These are phyloP conservation scores for Euclidium syriacum DNA, from an alignment of 345 rosid species.

Conservation along the genomic window DNA sequence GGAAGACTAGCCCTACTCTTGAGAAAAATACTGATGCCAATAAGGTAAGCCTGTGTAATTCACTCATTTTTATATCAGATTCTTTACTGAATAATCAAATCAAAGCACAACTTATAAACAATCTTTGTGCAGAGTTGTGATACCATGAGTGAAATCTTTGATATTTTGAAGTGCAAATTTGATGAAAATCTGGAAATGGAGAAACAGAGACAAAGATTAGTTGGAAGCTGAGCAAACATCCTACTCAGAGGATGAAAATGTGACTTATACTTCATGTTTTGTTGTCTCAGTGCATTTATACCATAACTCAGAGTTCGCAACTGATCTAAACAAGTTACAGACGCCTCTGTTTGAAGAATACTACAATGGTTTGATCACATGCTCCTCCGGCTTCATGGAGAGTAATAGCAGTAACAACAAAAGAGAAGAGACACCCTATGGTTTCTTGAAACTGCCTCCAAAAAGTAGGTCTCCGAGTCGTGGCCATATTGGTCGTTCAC, in stretches of 20 bases:
- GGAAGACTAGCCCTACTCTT: conserved; percentile 22
- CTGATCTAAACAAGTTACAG: conserved; percentile 85
- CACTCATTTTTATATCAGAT: neutral
- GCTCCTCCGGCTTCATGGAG: conserved; percentile 51
- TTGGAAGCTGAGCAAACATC: conserved; percentile 30
- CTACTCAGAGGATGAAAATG: conserved; percentile 70
- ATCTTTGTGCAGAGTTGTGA: conserved; percentile 37
- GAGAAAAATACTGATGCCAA: conserved; percentile 29
- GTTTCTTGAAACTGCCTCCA: conserved; percentile 84
- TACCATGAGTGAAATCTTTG: conserved; percentile 44
- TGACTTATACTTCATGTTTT: conserved; percentile 4
- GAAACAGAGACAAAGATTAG: conserved; percentile 17
- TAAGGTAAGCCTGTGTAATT: conserved; percentile 34
- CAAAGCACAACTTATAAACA: neutral
- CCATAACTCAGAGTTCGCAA: neutral
- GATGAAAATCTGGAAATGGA: conserved; percentile 35
- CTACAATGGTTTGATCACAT: conserved; percentile 61
- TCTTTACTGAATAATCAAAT: neutral
- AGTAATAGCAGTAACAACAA: conserved; percentile 17
- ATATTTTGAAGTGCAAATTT: conserved; percentile 41
- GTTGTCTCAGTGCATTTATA: neutral
- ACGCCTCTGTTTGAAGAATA: conserved; percentile 88
- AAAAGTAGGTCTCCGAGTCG: conserved; percentile 80
- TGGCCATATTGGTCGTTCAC: conserved; percentile 52
- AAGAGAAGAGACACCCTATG: conserved; percentile 52